A percentile compares a stretch with the other conserved stretches of the same genome.
Conservation (phyloP, 75 land plant genomes). For the Cunninghamia lanceolata region DNA sequence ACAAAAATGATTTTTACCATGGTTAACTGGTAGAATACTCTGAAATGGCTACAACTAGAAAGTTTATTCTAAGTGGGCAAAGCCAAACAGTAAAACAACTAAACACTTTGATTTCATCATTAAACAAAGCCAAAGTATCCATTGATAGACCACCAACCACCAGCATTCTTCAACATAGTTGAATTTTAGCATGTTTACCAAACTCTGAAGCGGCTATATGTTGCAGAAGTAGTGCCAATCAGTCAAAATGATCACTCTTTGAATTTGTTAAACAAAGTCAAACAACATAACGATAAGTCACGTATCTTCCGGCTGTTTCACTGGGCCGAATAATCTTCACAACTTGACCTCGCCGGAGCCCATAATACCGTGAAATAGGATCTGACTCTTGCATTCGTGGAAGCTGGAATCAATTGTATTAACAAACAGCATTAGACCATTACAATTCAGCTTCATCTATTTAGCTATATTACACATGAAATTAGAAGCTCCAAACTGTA, state of each 20-base stretch:
- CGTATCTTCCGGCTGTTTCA: constrained; percentile 71
- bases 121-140: neutral
- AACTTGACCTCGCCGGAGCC: constrained; percentile 62
- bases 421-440: neutral
- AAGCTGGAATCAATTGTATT: constrained; percentile 27
- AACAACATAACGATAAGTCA: constrained; percentile 60
- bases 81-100: neutral
- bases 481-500: neutral
- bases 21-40: neutral
- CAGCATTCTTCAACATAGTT: neutral
- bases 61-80: neutral
- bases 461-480: neutral
- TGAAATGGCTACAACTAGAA: neutral
- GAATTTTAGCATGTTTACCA: neutral
- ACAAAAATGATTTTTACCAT: neutral
- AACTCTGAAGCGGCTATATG: neutral
- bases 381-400: constrained; percentile 65
- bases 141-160: neutral
- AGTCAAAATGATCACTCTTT: neutral
- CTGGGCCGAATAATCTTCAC: constrained; percentile 66
- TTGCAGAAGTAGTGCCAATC: neutral
- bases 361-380: constrained; percentile 66
- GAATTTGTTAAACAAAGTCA: constrained; percentile 16
- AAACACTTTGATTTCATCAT: neutral
- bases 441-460: neutral